Evolutionary conservation across 73 alveolate species (phyloP), one percentile per base, ranked within the genome.

Genomic region (Symbiodinium natans): DNA sequence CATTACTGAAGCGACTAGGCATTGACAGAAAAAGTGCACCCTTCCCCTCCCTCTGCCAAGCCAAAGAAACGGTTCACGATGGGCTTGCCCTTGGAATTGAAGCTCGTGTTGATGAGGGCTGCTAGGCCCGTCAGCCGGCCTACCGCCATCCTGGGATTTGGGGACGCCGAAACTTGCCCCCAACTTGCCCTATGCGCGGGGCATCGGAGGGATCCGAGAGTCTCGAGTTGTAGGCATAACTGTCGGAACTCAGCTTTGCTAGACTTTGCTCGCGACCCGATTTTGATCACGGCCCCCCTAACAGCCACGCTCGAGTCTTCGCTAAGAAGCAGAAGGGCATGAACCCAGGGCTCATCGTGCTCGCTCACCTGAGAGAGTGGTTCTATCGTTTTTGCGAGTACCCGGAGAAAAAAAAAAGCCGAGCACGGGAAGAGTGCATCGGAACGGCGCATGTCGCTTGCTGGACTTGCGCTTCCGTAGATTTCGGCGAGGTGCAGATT

Each of bases 61-160:
- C 21, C 59, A 46, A 46, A 13, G n/a, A 34, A 31, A 21, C 77
- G 82, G 98, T 92, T 92, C 34, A 92, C 98, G 59, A 92, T 92
- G 48, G 98, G 98, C 71, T 92, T 92, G 42, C 98, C 98, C 36
- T 48, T 92, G 92, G 98, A 73, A 83, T 92, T 92, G 98, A 92
- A 92, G 98, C 98, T 92, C 46, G 98, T 75, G 92, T 92, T 92
- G 92, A 92, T 92, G 71, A 92, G 42, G 2, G 98, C 98, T 1
- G 98, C 98, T 15, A 92, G 34, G n/a, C 98, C 98, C 1, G 92
- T 77, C 34, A 19, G 41, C 68, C 43, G 38, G 71, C 98, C 98
- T 34, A 92, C 92, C 1, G 98, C 98, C 92, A 92, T 21, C 84
- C 77, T 63, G 1, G 77, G 77, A 63, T 19, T 46, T 46, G 59